phyloP scores from a whole-genome alignment of 169 alveolate genomes.

The Cryptosporidium ryanae region DNA sequence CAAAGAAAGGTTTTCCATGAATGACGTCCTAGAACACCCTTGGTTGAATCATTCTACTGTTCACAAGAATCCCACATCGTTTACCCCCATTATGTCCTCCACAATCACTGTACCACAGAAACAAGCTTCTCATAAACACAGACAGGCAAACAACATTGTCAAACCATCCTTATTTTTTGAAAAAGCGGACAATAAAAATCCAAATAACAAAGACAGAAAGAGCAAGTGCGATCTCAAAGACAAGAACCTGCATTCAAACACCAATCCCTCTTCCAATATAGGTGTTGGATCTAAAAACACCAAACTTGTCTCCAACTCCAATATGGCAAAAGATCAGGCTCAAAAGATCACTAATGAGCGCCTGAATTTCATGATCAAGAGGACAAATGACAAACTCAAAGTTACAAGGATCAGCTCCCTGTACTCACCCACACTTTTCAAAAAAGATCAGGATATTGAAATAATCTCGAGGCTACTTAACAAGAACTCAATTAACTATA shows the following conservation, averaged over 20 bases:
- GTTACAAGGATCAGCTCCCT: constrained; percentile 16
- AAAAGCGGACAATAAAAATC: not conserved
- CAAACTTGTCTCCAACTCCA: not conserved
- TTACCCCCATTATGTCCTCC: constrained; percentile 57
- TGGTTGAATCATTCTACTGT: constrained; percentile 11
- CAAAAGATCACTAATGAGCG: constrained; percentile 25
- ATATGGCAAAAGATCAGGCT: not conserved
- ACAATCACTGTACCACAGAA: constrained; percentile 7
- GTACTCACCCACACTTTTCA: not conserved
- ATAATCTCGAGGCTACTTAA: constrained; percentile 4
- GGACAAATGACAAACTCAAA: constrained; percentile 36
- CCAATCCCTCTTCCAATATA: not conserved
- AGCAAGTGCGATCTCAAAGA: not conserved
- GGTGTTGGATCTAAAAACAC: not conserved
- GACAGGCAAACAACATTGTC: constrained; percentile 15
- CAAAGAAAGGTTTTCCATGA: constrained; percentile 53
- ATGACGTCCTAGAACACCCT: constrained; percentile 48
- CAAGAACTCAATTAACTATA: constrained; percentile 4
- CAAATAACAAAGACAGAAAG: not conserved
- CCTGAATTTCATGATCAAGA: constrained; percentile 32
- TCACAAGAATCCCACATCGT: not conserved
- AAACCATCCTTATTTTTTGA: constrained; percentile 34
- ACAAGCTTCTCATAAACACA: not conserved
- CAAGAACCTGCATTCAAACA: not conserved
- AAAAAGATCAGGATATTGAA: constrained; percentile 35